These are phyloP conservation scores for Phoma sp. DNA, from an alignment of 2,329 filamentous ascomycete genomes.

Conservation along the genomic window DNA sequence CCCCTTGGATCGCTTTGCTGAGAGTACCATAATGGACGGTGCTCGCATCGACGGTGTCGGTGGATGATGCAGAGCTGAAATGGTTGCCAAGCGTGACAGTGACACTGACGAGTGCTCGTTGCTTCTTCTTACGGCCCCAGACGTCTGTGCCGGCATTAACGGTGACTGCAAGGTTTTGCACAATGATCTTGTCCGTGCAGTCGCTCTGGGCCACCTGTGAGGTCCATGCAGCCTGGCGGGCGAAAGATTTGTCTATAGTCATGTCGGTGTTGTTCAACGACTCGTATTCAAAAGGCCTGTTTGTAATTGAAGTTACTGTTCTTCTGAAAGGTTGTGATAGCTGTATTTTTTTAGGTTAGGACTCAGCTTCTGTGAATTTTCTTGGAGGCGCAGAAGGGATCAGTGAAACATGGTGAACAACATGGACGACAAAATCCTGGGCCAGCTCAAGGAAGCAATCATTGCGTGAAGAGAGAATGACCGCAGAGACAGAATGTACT, in stretches of 20 bases:
- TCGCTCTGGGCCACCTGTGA: slow-evolving; percentile 30
- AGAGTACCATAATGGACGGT: slow-evolving; percentile 79
- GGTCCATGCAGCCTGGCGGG: slow-evolving; percentile 30
- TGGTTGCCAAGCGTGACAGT: slow-evolving; percentile 63
- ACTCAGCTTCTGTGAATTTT: too few species aligned
- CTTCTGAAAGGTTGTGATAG: not conserved
- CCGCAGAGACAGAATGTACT: not conserved
- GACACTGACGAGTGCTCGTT: slow-evolving; percentile 69
- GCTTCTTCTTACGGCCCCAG: slow-evolving; percentile 70
- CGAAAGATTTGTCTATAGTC: slow-evolving; percentile 12
- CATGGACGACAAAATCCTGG: too few species aligned
- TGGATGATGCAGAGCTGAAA: slow-evolving; percentile 65
- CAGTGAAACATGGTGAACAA: too few species aligned
- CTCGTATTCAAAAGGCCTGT: not conserved
- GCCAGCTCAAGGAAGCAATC: too few species aligned
- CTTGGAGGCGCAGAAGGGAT: too few species aligned
- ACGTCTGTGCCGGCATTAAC: slow-evolving; percentile 69
- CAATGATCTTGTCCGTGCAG: slow-evolving; percentile 58
- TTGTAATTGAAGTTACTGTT: not conserved
- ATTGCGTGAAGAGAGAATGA: too few species aligned
- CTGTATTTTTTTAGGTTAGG: not conserved
- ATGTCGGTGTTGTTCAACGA: slow-evolving; percentile 5
- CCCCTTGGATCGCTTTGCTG: slow-evolving; percentile 68
- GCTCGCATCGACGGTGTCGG: slow-evolving; percentile 69
- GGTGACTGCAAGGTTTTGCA: slow-evolving; percentile 67